Conservation (phyloP, 139 green algal species). For the Micractinium conductrix region DNA sequence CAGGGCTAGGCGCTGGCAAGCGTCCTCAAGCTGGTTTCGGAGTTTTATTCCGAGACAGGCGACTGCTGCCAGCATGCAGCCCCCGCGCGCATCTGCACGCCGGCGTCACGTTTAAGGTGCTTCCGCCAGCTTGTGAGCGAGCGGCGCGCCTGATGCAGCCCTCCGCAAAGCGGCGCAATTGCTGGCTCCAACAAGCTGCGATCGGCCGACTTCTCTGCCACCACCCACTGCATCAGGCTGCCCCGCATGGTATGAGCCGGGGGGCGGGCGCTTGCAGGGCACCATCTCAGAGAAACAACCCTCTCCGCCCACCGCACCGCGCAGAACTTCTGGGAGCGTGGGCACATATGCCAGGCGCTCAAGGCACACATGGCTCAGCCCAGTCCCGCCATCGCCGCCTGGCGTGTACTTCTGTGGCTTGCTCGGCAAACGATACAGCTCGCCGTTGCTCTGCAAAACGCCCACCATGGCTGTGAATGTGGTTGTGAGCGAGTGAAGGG, state of each 20-base stretch:
- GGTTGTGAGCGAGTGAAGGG: not conserved
- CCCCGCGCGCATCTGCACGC: no score
- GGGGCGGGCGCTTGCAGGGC: not conserved
- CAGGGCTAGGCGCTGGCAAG: no score
- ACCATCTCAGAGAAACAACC: not conserved
- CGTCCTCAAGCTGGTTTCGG: no score
- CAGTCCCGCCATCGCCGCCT: slow-evolving; percentile 16
- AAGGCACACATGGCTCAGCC: not conserved
- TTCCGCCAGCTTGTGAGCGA: no score
- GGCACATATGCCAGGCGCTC: slow-evolving; percentile 12
- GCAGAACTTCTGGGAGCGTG: slow-evolving; percentile 5
- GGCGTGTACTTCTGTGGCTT: slow-evolving; percentile 5
- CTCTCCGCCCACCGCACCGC: not conserved
- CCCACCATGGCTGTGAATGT: not conserved
- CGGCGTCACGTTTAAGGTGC: no score
- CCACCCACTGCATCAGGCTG: not conserved
- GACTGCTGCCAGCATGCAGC: no score
- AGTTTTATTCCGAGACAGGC: no score
- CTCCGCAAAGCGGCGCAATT: not conserved
- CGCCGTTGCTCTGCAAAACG: not conserved
- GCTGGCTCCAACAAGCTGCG: not conserved
- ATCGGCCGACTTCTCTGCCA: not conserved
- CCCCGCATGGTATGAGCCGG: not conserved
- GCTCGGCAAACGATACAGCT: not conserved
- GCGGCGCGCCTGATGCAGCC: not conserved